Base-by-base conservation (phyloP, 176 grass and related monocot species). In the Lolium rigidum region DNA sequence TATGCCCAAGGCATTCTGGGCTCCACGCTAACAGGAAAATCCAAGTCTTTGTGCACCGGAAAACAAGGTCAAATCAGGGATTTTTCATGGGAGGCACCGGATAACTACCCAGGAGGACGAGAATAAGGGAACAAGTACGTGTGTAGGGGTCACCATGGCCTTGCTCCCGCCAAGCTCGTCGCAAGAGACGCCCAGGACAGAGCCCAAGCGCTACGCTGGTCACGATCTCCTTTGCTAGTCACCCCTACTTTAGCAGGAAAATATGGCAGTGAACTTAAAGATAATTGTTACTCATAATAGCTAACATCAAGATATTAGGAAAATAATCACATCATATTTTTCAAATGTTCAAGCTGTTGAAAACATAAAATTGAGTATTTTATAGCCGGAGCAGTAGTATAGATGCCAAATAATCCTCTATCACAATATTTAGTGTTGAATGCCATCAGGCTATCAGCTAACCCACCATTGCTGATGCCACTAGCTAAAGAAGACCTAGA, bases 401-500 rank as follows among this genome's bases (percentile, higher is more conserved):
- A 98, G 71, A 98, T 85, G 56, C 97, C 97, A 83, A 98, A 95
- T 89, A 98, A 85, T 58, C 97, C 93, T 76, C 82, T 94, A 71
- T 98, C 97, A 48, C 88, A 65, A 76, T 98, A 98, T 70, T 98
- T 98, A 49, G 97, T 95, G 78, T 95, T 98, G 89, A 98, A 95
- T 5, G 92, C 84, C 92, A 28, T 28, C 56, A 98, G 61, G 49
- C 90, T 84, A 79, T 98, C 90, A 70, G 97, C 97, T 91, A 98
- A 94, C 12, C 79, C 81, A 83, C 52, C 78, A 21, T 91, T 94
- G 82, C 88, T 94, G 76, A 95, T 89, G 80, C 94, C 92, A 86
- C 90, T 81, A 92, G 90, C 86, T 80, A 98, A 88, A 47, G 90
- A 82, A 86, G 97, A 98, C 90, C 97, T 98, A 86, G 46, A 37